A percentile compares a stretch with the other conserved stretches of the same genome.
Conservation (phyloP, 306 rosid genomes). For the Cucurbita argyrosperma region DNA sequence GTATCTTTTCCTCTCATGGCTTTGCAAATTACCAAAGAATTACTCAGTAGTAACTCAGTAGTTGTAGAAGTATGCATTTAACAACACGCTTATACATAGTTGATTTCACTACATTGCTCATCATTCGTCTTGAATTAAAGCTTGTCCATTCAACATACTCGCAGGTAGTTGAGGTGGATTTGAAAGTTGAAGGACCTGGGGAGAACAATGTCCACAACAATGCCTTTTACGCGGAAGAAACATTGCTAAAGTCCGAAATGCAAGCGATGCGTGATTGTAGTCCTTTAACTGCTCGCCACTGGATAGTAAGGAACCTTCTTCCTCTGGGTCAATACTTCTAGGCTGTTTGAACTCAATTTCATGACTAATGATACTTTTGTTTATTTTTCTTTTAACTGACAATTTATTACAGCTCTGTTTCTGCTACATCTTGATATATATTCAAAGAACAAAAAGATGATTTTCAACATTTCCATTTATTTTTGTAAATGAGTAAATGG, state of each 20-base stretch:
- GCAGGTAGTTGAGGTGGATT: constrained; percentile 75
- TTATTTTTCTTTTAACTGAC: not conserved
- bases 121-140: not conserved
- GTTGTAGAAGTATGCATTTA: not conserved
- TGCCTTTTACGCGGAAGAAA: constrained; percentile 75
- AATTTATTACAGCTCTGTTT: not conserved
- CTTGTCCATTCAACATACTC: not conserved
- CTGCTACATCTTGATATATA: not conserved
- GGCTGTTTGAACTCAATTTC: not conserved
- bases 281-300: constrained; percentile 67
- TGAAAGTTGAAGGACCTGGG: constrained; percentile 73
- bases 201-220: constrained; percentile 58
- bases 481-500: not conserved
- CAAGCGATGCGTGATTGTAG: constrained; percentile 78
- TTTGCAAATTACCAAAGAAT: not conserved
- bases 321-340: not conserved
- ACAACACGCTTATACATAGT: not conserved
- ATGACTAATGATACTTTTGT: not conserved
- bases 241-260: constrained; percentile 48
- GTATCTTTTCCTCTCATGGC: not conserved
- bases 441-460: not conserved
- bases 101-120: not conserved
- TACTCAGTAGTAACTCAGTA: too few relatives aligned
- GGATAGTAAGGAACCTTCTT: constrained; percentile 54
- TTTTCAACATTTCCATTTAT: not conserved